Evolutionary conservation across 176 grass and related monocot genomes (phyloP).

Genomic region (Saccharum spontaneum): DNA sequence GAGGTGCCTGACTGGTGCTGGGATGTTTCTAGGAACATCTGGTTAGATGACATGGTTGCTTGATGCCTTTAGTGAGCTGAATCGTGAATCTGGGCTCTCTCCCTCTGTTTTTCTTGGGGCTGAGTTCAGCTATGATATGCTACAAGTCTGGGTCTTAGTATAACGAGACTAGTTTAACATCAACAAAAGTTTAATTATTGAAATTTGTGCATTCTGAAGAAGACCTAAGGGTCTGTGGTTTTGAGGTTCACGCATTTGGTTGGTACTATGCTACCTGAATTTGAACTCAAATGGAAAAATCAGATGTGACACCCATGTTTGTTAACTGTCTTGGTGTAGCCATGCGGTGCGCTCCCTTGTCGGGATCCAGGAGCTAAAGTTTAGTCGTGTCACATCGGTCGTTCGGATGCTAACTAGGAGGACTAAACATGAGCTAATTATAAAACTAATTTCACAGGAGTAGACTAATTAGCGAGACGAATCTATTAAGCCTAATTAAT

Average conservation of each 20-base stretch:
- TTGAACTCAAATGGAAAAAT: constrained; percentile 7
- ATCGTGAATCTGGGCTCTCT: constrained; percentile 17
- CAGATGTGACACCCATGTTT: neutral
- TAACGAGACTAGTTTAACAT: constrained; percentile 1
- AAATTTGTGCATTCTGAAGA: constrained; percentile 15
- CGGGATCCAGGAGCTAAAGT: too few relatives aligned
- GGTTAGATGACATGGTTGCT: neutral
- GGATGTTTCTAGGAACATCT: constrained; percentile 2
- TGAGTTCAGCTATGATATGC: constrained; percentile 1
- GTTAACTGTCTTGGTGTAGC: too few relatives aligned
- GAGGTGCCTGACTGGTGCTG: neutral
- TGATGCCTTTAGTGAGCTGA: constrained; percentile 1
- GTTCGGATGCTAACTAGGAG: too few relatives aligned
- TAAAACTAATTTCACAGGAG: too few relatives aligned
- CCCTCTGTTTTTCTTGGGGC: neutral
- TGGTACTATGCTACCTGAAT: constrained; percentile 19
- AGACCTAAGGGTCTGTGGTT: neutral
- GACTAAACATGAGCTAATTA: too few relatives aligned
- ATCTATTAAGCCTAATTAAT: too few relatives aligned
- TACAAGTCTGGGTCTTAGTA: constrained; percentile 19
- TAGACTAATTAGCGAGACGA: too few relatives aligned
- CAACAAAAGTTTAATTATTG: neutral
- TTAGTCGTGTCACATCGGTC: too few relatives aligned
- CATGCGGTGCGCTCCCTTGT: too few relatives aligned
- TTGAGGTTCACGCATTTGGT: neutral